Base-by-base conservation (phyloP, 2,329 filamentous ascomycete species). In the Zalaria obscura region DNA sequence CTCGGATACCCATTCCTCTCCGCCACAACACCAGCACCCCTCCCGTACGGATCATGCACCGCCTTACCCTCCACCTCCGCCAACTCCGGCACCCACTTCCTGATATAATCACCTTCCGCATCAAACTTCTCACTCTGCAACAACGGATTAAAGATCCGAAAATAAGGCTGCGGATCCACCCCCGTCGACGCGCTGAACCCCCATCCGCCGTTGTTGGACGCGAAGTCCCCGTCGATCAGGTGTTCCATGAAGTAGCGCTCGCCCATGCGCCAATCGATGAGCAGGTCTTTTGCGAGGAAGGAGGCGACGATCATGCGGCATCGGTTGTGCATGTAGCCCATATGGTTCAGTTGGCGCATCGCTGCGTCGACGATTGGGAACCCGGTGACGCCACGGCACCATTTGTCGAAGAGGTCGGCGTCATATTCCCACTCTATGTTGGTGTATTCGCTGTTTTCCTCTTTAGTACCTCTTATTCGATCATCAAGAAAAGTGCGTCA, bases 121-220 rank as follows among this genome's bases (percentile, higher is more conserved):
- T 94, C 87, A 51, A 93, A 93, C 60, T 82, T 88, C 67, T 91
- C 83, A 50, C 81, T 85, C 65, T 94, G 87, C 11, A 84, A 63
- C 36, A 86, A 57, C 0, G 87, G 87, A 52, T 93, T 94, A 62
- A 94, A 94, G 40, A 94, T 83, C 5, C 86, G 73, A 48, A 94
- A 94, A 56, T 93, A 94, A 0, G 87, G 86, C 60, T 93, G 83
- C 1, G 85, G 83, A 58, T 93, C 85, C 5, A 87, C 83, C 1
- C 84, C 82, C 0, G 78, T 79, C 11, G 70, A 75, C 4, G 80
- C 77, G 25, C 69, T 61, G 49, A 79, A 80, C 0, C 76, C 78
- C 76, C 77, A 81, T 0, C 77, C 77, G 5, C 77, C 76, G 47
- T 83, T 86, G 57, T 89, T 89, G 44, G 75, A 80, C 0, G 81